A percentile compares a stretch with the other conserved stretches of the same genome.
phyloP scores from a whole-genome alignment of 495 filamentous ascomycete species.

The Cladorrhinum samala region DNA sequence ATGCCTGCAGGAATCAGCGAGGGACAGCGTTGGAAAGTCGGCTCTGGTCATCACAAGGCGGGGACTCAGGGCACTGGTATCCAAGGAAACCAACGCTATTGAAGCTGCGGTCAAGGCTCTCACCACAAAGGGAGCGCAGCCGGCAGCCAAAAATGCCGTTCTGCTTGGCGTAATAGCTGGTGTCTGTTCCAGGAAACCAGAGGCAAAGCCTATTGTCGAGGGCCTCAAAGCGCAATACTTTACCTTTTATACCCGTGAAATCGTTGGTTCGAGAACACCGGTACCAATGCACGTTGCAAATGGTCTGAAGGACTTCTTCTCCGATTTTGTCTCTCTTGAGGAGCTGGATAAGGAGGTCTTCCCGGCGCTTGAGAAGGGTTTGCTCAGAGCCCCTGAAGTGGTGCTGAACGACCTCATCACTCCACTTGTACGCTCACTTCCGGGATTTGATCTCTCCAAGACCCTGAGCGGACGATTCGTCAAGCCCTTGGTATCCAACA shows the following conservation, averaged over 20 bases:
- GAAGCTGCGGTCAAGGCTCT: conserved; percentile 58
- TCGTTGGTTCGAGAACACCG: conserved; percentile 68
- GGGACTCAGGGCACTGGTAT: conserved; percentile 64
- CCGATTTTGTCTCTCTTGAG: conserved; percentile 62
- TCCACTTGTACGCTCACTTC: conserved; percentile 61
- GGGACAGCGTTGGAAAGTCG: conserved; percentile 53
- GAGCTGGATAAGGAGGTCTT: conserved; percentile 71
- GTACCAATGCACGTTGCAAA: conserved; percentile 66
- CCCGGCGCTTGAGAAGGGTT: conserved; percentile 78
- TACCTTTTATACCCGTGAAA: conserved; percentile 75
- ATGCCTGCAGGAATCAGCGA: conserved; percentile 59
- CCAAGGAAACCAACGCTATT: conserved; percentile 53
- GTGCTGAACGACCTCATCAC: conserved; percentile 71
- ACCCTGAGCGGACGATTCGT: conserved; percentile 61
- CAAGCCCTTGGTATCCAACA: conserved; percentile 78
- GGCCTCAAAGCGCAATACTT: conserved; percentile 64
- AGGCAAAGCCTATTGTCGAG: conserved; percentile 52
- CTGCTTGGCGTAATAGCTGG: conserved; percentile 81
- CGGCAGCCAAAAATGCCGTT: conserved; percentile 62
- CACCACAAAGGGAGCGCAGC: conserved; percentile 54
- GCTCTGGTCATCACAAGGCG: conserved; percentile 68
- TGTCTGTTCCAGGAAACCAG: conserved; percentile 65
- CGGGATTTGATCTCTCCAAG: conserved; percentile 70
- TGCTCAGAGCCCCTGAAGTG: conserved; percentile 85
- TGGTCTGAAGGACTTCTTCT: conserved; percentile 78